These are phyloP conservation scores for Trichoderma arundinaceum DNA, from an alignment of 2,329 filamentous ascomycete genomes.

Conservation along the genomic window DNA sequence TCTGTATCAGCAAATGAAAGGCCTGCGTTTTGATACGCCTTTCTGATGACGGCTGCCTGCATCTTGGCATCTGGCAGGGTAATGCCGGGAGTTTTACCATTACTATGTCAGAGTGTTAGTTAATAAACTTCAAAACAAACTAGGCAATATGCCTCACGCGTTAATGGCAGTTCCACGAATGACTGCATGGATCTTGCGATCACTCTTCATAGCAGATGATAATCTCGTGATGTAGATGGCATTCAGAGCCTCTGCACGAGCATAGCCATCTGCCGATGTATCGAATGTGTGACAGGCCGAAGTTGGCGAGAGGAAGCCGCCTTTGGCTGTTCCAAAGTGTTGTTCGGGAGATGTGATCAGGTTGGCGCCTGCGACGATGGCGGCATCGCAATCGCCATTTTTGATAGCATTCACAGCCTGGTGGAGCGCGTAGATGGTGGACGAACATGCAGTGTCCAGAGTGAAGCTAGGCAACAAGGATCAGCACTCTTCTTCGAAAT, in stretches of 20 bases:
- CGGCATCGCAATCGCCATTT: conserved; percentile 42
- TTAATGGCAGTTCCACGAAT: conserved; percentile 34
- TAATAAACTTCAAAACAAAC: too few relatives aligned
- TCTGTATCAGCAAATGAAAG: conserved; percentile 30
- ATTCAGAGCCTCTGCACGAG: conserved; percentile 41
- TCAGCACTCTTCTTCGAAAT: neutral
- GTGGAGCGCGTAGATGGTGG: conserved; percentile 40
- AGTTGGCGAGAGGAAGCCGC: conserved; percentile 33
- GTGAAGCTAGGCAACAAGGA: conserved; percentile 10
- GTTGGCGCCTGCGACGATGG: conserved; percentile 46
- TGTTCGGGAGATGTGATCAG: conserved; percentile 40
- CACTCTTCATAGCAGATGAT: conserved; percentile 38
- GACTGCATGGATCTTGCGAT: conserved; percentile 34
- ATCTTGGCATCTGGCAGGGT: conserved; percentile 36
- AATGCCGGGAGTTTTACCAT: conserved; percentile 38
- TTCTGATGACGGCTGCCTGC: conserved; percentile 47
- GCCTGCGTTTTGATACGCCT: conserved; percentile 20
- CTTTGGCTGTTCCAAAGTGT: conserved; percentile 34
- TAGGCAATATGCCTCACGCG: neutral
- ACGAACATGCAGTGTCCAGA: conserved; percentile 45
- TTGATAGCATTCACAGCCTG: conserved; percentile 40
- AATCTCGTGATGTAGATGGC: conserved; percentile 43
- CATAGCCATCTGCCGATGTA: conserved; percentile 43
- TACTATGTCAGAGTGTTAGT: neutral
- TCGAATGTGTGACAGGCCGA: conserved; percentile 43